Conservation (phyloP, 768 basidiomycete species). For the Kwoniella sp. region DNA sequence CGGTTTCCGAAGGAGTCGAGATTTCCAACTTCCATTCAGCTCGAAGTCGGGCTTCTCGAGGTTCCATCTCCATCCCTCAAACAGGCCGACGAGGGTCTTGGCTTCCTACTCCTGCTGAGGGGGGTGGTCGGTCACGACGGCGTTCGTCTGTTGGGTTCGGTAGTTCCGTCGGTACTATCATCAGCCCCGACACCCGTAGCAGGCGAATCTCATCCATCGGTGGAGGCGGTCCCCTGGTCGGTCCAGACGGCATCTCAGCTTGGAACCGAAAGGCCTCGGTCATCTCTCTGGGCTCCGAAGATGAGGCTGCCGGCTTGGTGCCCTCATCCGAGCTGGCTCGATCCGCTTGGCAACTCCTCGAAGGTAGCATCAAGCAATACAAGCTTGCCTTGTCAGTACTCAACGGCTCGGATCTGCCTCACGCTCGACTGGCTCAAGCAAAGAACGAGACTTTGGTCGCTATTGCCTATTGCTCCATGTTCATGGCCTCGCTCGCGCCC, state of each 20-base stretch:
- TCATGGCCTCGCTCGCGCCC: constrained; percentile 50
- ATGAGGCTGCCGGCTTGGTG: constrained; percentile 31
- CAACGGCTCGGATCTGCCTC: constrained; percentile 38
- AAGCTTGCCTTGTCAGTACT: constrained; percentile 52
- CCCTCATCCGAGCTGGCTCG: constrained; percentile 46
- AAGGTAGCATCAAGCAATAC: constrained; percentile 51
- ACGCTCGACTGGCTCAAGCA: constrained; percentile 40
- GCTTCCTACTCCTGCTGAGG: constrained; percentile 29
- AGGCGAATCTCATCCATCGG: constrained; percentile 43
- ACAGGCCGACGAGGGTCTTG: constrained; percentile 42
- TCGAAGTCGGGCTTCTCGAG: constrained; percentile 15
- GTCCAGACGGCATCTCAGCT: constrained; percentile 48
- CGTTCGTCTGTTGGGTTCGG: constrained; percentile 16
- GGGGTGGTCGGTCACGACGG: constrained; percentile 12
- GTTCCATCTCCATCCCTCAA: constrained; percentile 20
- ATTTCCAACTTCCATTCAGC: constrained; percentile 27
- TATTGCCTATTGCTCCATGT: constrained; percentile 48
- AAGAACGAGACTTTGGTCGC: constrained; percentile 47
- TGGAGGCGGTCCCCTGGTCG: constrained; percentile 32
- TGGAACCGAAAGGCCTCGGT: constrained; percentile 54
- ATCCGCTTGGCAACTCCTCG: constrained; percentile 51
- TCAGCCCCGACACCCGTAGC: constrained; percentile 15
- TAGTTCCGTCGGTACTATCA: not conserved
- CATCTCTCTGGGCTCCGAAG: constrained; percentile 41
- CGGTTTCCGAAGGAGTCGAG: constrained; percentile 27